phyloP scores from a whole-genome alignment of 331 rosid species.

The Quercus phellos region DNA sequence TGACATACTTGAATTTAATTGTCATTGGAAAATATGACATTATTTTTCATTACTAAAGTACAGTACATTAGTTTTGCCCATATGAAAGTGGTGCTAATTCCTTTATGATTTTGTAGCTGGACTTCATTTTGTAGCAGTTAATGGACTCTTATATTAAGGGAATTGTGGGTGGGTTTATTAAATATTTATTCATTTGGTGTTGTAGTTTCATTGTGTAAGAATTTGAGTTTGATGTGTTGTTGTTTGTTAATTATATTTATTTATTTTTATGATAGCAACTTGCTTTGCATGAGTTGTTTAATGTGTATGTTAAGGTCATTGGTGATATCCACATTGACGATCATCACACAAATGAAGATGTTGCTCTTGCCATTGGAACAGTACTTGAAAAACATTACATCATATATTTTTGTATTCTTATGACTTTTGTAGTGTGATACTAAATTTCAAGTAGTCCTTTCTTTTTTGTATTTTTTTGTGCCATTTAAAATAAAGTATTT shows the following conservation, averaged over 20 bases:
- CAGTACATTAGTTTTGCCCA: too few species aligned
- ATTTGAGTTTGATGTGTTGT: neutral
- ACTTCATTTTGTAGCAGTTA: too few species aligned
- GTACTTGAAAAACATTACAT: conserved; percentile 38
- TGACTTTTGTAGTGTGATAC: neutral
- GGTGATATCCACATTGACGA: conserved; percentile 89
- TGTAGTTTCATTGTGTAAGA: neutral
- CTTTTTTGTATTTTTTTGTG: neutral
- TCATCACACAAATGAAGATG: conserved; percentile 95
- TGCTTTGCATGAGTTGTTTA: conserved; percentile 87
- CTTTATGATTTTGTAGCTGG: too few species aligned
- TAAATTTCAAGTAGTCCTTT: neutral
- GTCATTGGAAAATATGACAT: too few species aligned
- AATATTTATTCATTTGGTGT: neutral
- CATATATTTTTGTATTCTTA: conserved; percentile 6
- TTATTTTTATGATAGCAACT: conserved; percentile 67
- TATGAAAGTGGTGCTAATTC: too few species aligned
- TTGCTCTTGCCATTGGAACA: conserved; percentile 94
- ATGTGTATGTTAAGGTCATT: conserved; percentile 76
- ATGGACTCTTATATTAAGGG: too few species aligned
- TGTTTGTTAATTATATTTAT: neutral
- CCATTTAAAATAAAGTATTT: too few species aligned
- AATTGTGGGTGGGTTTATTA: too few species aligned
- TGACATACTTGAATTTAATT: too few species aligned
- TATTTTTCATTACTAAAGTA: too few species aligned